Evolutionary conservation across 2,329 filamentous ascomycete species (phyloP), one percentile per base, ranked within the genome.

Genomic region (Fusarium sp.): DNA sequence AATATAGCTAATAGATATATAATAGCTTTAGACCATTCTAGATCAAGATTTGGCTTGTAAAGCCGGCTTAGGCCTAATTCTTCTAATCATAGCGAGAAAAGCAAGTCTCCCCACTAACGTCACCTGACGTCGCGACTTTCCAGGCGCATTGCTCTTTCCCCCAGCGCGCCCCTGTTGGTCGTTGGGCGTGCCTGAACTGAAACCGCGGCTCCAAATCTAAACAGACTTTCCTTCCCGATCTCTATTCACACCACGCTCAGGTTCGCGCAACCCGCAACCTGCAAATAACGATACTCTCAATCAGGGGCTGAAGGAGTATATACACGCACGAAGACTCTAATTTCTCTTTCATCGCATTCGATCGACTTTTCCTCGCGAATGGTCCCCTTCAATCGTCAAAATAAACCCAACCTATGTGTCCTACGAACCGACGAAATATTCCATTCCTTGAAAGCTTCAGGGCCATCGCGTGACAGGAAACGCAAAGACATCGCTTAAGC

Each of bases 61-160:
- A n/a, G n/a, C n/a, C n/a, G n/a, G n/a, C n/a, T n/a, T n/a, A n/a
- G n/a, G n/a, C n/a, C n/a, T n/a, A n/a, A n/a, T n/a, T n/a, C n/a
- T n/a, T n/a, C n/a, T n/a, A n/a, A n/a, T n/a, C n/a, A n/a, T n/a
- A n/a, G 29, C 44, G 37, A 44, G 56, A 39, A 48, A 39, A 15
- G 23, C 20, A n/a, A 47, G 16, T 18, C 21, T 46, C 57, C 66
- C 55, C 54, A 33, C 47, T 59, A 62, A 58, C 53, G 69, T 75
- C 73, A 75, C 73, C 73, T 75, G 73, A 75, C 65, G 66, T 66
- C 73, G 72, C 73, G 73, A 74, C 54, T 70, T 44, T 61, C 55
- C 52, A 64, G 48, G 49, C 67, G 57, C 67, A 60, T 70, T 46
- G 52, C 47, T 42, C 53, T 46, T 57, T 57, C 53, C 35, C 61